These are phyloP conservation scores for Zymoseptoria pseudotritici DNA, from an alignment of 2,329 filamentous ascomycete species.

Conservation along the genomic window DNA sequence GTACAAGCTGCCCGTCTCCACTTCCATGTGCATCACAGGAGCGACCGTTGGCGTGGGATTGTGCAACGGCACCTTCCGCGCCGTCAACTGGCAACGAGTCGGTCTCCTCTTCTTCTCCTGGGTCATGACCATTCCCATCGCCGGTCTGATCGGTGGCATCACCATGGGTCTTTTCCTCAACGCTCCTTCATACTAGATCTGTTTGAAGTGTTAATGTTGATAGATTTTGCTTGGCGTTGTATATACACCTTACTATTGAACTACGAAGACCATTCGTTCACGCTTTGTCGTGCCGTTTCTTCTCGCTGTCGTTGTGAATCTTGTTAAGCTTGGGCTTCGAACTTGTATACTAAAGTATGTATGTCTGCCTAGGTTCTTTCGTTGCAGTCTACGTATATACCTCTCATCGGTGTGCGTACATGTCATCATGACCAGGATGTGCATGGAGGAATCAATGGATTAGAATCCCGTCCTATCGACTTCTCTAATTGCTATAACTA, in stretches of 20 bases:
- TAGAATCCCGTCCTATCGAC: too few relatives aligned
- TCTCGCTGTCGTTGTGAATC: not conserved
- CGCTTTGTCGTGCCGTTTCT: not conserved
- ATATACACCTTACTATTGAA: not conserved
- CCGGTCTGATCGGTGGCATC: slow-evolving; percentile 52
- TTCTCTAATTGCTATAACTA: too few relatives aligned
- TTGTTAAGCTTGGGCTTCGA: too few relatives aligned
- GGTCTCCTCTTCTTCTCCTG: slow-evolving; percentile 53
- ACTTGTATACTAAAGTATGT: too few relatives aligned
- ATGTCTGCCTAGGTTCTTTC: too few relatives aligned
- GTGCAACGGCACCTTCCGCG: slow-evolving; percentile 52
- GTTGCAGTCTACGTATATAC: too few relatives aligned
- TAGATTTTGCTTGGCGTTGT: not conserved
- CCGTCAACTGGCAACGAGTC: slow-evolving; percentile 58
- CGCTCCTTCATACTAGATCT: slow-evolving; percentile 37
- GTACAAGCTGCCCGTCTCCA: slow-evolving; percentile 55
- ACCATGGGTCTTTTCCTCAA: slow-evolving; percentile 58
- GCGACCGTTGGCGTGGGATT: too few relatives aligned
- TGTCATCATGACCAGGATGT: not conserved
- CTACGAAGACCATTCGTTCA: not conserved
- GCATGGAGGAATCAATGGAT: too few relatives aligned
- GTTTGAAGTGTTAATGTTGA: not conserved
- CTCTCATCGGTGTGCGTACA: too few relatives aligned
- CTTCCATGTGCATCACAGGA: slow-evolving; percentile 58
- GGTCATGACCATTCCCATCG: slow-evolving; percentile 53